Evolutionary conservation across 768 basidiomycete species (phyloP).

Genomic region (Suillus alpinus): DNA sequence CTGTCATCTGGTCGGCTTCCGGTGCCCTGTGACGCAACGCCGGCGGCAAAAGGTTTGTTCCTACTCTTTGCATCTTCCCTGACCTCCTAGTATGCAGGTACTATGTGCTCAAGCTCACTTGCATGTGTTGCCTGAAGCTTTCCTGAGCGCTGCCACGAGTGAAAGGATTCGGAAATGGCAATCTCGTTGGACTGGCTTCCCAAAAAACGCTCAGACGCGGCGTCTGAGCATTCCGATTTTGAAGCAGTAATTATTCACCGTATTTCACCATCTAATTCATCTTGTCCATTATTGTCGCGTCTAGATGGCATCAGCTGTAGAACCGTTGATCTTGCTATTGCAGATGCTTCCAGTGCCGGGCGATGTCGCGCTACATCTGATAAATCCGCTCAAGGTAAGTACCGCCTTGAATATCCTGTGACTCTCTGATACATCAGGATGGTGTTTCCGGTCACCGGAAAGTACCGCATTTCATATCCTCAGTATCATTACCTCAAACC

Average conservation of each 20-base stretch:
- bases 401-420: background rate
- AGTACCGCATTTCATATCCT: background rate
- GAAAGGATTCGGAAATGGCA: no score
- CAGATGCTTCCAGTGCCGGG: background rate
- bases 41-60: background rate
- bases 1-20: background rate
- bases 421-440: background rate
- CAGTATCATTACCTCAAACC: background rate
- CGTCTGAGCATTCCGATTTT: no score
- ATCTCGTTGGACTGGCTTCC: background rate
- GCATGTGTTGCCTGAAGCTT: background rate
- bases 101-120: background rate
- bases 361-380: background rate
- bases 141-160: background rate
- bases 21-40: constrained; percentile 7
- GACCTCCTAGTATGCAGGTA: background rate
- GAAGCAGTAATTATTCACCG: background rate
- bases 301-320: background rate
- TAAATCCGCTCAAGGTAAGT: background rate
- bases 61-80: background rate
- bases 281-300: background rate
- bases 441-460: background rate
- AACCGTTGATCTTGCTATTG: background rate
- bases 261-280: background rate
- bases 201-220: background rate